Percentiles rank a stretch among this genome's conserved stretches.
These are phyloP conservation scores for Fistulinella prunicolor DNA, from an alignment of 768 basidiomycete genomes.

Conservation along the genomic window DNA sequence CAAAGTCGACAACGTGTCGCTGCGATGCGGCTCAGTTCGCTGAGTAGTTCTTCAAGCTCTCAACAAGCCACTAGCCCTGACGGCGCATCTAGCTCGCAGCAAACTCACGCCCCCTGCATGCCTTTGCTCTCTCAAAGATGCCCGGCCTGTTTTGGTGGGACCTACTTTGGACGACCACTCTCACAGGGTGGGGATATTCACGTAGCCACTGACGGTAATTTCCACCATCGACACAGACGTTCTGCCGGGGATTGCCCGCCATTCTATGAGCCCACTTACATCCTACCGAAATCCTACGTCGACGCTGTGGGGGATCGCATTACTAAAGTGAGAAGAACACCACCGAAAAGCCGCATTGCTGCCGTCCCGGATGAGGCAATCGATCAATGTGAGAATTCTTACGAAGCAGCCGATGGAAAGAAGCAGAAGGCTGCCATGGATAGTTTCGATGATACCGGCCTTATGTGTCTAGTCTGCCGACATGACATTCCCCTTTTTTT, in stretches of 20 bases:
- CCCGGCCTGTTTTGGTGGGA: background rate
- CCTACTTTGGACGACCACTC: background rate
- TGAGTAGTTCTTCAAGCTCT: too few relatives aligned
- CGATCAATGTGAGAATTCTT: background rate
- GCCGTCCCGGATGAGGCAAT: background rate
- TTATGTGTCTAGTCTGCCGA: background rate
- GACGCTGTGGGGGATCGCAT: background rate
- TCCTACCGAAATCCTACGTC: background rate
- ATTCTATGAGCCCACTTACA: background rate
- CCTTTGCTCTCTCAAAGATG: slow-evolving; percentile 7
- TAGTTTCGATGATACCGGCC: background rate
- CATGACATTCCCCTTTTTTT: background rate
- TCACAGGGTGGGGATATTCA: background rate
- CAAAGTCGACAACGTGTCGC: background rate
- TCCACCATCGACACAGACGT: background rate
- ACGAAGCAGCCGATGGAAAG: background rate
- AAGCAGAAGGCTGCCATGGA: background rate
- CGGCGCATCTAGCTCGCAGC: too few relatives aligned
- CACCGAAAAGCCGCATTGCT: slow-evolving; percentile 17
- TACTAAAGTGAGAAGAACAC: slow-evolving; percentile 9
- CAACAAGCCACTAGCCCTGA: too few relatives aligned
- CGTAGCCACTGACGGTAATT: background rate
- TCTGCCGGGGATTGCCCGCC: background rate
- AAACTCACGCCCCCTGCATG: background rate
- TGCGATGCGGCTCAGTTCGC: too few relatives aligned